These are phyloP conservation scores for Trichoderma atroviride DNA, from an alignment of 2,329 filamentous ascomycete species.

Conservation along the genomic window DNA sequence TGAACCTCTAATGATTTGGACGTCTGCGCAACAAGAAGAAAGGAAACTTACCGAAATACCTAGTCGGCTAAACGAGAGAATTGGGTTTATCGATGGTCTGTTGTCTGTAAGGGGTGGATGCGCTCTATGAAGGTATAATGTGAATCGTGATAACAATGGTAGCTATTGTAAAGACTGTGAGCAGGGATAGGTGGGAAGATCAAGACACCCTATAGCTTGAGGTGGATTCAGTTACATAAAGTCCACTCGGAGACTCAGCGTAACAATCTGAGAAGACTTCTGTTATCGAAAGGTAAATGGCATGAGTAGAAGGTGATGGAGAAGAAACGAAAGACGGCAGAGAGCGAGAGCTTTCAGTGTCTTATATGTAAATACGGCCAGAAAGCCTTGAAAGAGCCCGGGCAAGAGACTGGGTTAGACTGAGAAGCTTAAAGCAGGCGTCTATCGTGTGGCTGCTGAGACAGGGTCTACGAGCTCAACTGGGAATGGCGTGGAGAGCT, in stretches of 20 bases:
- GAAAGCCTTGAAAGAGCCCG: conserved; percentile 1
- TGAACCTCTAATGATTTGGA: background rate
- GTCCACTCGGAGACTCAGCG: background rate
- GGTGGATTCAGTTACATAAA: background rate
- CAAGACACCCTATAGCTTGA: background rate
- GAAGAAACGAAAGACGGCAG: background rate
- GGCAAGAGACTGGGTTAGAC: conserved; percentile 1
- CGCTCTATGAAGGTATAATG: background rate
- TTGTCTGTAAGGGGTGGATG: background rate
- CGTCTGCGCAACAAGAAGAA: background rate
- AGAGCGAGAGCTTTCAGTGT: background rate
- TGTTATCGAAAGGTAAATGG: background rate
- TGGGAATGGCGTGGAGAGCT: conserved; percentile 41
- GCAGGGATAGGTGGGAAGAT: background rate
- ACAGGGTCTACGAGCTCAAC: conserved; percentile 44
- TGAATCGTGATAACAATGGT: background rate
- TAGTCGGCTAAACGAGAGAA: background rate
- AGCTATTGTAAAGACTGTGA: background rate
- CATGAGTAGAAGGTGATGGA: background rate
- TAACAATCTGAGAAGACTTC: background rate
- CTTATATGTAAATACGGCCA: conserved; percentile 13
- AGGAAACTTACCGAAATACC: background rate
- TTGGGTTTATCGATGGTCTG: background rate
- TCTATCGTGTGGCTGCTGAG: conserved; percentile 48
- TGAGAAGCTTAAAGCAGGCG: conserved; percentile 9